Conservation (phyloP, 768 basidiomycete species). For the Plicaturopsis crispa region DNA sequence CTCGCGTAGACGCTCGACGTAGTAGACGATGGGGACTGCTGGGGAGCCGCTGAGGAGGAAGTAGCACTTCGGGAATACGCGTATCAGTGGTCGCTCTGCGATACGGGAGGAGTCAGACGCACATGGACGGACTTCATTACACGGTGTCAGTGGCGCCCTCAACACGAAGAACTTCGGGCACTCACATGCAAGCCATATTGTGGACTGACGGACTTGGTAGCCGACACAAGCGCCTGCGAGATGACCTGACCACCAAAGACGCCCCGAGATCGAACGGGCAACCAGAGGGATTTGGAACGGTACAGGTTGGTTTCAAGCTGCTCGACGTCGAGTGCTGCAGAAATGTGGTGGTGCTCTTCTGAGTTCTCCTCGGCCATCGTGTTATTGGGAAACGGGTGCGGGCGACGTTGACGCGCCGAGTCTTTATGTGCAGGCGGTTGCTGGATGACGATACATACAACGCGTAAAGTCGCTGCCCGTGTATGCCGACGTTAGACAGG, state of each 20-base stretch:
- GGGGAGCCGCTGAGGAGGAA: conserved; percentile 73
- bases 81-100: conserved; percentile 6
- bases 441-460: too few relatives aligned
- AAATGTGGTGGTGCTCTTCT: conserved; percentile 61
- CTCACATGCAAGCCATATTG: conserved; percentile 68
- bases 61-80: conserved; percentile 50
- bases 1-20: conserved; percentile 67
- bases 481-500: too few relatives aligned
- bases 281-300: conserved; percentile 65
- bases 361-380: conserved; percentile 32
- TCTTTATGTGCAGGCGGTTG: too few relatives aligned
- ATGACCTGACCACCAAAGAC: conserved; percentile 88
- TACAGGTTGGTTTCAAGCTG: conserved; percentile 70
- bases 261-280: conserved; percentile 56
- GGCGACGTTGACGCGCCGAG: too few relatives aligned
- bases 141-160: conserved; percentile 1
- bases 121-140: conserved; percentile 60
- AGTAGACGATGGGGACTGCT: conserved; percentile 67
- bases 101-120: conserved; percentile 16
- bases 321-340: conserved; percentile 72
- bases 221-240: conserved; percentile 77
- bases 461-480: too few relatives aligned
- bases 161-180: conserved; percentile 4
- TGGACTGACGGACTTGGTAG: conserved; percentile 65
- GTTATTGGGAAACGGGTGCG: too few relatives aligned